Evolutionary conservation across 73 alveolate species (phyloP).

Genomic region (Symbiodinium pilosum): DNA sequence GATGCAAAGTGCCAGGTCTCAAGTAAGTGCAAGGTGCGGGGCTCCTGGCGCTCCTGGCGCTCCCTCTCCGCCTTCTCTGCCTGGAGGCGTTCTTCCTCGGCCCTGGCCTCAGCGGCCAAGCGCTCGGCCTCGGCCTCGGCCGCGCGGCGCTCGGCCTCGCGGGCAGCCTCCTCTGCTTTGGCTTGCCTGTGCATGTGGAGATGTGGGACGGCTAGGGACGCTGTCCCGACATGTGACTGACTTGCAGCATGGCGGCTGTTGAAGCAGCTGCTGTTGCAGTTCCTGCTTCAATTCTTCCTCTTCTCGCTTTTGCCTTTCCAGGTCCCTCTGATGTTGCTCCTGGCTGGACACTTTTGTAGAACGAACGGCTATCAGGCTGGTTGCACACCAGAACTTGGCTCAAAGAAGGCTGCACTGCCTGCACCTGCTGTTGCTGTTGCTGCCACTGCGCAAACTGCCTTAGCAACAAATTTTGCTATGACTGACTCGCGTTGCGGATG

Average conservation of each 20-base stretch:
- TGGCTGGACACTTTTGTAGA: no score
- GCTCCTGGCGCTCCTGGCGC: no score
- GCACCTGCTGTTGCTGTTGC: slow-evolving; percentile 88
- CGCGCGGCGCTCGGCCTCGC: background rate
- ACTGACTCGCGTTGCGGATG: background rate
- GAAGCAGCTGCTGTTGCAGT: slow-evolving; percentile 80
- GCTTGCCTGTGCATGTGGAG: background rate
- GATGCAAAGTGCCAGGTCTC: no score
- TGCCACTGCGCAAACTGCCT: slow-evolving; percentile 87
- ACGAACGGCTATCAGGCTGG: background rate
- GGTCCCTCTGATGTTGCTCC: slow-evolving; percentile 74
- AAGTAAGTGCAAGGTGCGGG: no score
- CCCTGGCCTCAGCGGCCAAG: background rate
- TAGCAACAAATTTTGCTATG: background rate
- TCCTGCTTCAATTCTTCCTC: slow-evolving; percentile 62
- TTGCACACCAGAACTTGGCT: background rate
- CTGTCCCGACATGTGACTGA: no score
- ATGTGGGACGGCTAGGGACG: background rate
- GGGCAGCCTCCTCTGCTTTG: background rate
- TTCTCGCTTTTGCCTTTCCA: slow-evolving; percentile 47
- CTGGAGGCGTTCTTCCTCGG: background rate
- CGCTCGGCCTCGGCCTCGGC: background rate
- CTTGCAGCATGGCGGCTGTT: background rate
- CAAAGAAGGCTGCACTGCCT: slow-evolving; percentile 21
- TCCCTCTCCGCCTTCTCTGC: background rate